phyloP scores from a whole-genome alignment of 306 rosid genomes.

The Cucurbita argyrosperma region DNA sequence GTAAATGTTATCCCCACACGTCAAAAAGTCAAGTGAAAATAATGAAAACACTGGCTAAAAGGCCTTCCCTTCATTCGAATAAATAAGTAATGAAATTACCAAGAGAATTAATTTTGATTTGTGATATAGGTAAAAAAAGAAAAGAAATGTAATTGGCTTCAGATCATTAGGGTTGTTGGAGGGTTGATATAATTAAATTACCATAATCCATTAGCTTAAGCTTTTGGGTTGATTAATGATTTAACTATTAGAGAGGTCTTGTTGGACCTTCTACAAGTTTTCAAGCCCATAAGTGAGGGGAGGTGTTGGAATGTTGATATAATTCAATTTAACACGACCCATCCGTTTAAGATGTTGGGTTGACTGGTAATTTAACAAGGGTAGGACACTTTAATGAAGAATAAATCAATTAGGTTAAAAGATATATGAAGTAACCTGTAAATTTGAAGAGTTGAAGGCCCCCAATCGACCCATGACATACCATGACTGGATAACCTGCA shows the following conservation, averaged over 20 bases:
- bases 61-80: background rate
- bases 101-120: background rate
- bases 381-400: background rate
- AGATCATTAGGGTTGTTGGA: background rate
- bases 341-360: too few relatives aligned
- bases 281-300: too few relatives aligned
- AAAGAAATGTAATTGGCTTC: background rate
- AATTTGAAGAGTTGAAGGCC: conserved; percentile 71
- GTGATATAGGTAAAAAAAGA: background rate
- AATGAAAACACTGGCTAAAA: background rate
- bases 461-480: conserved; percentile 95
- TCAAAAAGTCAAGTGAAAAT: background rate
- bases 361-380: too few relatives aligned
- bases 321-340: too few relatives aligned
- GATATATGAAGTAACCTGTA: conserved; percentile 44
- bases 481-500: conserved; percentile 89
- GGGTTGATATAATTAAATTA: too few relatives aligned
- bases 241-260: too few relatives aligned
- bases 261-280: too few relatives aligned
- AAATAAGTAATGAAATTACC: background rate
- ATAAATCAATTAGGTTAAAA: background rate
- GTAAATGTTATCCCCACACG: background rate
- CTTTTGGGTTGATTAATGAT: too few relatives aligned
- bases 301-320: too few relatives aligned
- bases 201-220: too few relatives aligned